A percentile compares a stretch with the other conserved stretches of the same genome.
Conservation (phyloP, 2,329 filamentous ascomycete species). For the Colletotrichum graminicola region DNA sequence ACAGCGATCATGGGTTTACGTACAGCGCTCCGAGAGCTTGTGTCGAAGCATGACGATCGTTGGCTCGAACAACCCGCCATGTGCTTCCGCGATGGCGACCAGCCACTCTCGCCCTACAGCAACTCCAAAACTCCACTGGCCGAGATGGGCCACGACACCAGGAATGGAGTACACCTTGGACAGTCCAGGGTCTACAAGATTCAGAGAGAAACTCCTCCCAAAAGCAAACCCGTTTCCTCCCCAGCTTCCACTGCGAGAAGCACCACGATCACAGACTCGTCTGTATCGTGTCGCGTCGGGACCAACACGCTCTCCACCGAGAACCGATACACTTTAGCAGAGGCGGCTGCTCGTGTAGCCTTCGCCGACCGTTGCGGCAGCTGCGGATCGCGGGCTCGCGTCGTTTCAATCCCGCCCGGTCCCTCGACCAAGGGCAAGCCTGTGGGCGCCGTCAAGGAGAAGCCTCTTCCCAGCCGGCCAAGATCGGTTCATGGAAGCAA, state of each 20-base stretch:
- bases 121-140: background rate
- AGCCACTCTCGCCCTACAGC: background rate
- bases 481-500: background rate
- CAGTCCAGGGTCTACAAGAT: background rate
- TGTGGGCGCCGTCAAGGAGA: background rate
- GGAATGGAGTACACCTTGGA: accelerated
- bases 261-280: background rate
- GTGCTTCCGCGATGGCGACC: background rate
- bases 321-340: background rate
- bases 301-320: too few species aligned
- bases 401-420: too few species aligned
- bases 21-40: background rate
- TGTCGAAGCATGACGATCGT: background rate
- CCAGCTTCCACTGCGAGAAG: too few species aligned
- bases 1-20: background rate
- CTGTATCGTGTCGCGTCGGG: accelerated
- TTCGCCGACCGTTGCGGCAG: background rate
- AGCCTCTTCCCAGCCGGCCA: background rate
- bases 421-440: too few species aligned
- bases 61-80: too few species aligned
- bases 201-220: background rate
- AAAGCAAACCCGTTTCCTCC: too few species aligned
- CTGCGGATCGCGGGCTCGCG: too few species aligned
- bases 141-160: background rate
- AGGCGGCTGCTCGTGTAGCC: background rate